Evolutionary conservation across 1,284 basidiomycete species (phyloP).

Genomic region (Pascua guehoae): DNA sequence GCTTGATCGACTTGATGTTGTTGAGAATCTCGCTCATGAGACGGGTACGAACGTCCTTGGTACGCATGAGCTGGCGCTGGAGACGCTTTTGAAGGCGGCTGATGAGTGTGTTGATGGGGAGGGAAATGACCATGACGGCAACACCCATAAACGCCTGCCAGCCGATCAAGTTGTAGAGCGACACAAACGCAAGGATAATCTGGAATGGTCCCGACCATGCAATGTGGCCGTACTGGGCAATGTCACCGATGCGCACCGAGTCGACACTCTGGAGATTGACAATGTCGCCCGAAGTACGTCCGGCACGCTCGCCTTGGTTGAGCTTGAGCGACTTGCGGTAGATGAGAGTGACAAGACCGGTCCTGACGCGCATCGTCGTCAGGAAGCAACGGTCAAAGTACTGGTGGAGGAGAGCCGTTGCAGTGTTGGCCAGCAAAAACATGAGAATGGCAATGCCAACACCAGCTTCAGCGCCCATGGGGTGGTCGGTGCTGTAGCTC

Average conservation of each 20-base stretch:
- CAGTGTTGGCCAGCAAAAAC: conserved; percentile 71
- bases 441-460: conserved; percentile 72
- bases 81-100: conserved; percentile 72
- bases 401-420: conserved; percentile 83
- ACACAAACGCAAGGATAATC: conserved; percentile 84
- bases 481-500: conserved; percentile 54
- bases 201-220: conserved; percentile 54
- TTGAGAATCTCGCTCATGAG: conserved; percentile 63
- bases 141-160: conserved; percentile 92
- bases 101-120: conserved; percentile 73
- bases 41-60: conserved; percentile 58
- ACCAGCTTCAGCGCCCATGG: conserved; percentile 55
- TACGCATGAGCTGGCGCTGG: conserved; percentile 88
- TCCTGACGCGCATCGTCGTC: conserved; percentile 78
- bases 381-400: conserved; percentile 57
- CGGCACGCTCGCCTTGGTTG: conserved; percentile 72
- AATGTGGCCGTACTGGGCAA: conserved; percentile 68
- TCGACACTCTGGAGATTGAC: conserved; percentile 87
- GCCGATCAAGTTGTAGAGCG: conserved; percentile 80
- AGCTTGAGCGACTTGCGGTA: conserved; percentile 83
- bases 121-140: conserved; percentile 76
- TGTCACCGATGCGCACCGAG: conserved; percentile 77
- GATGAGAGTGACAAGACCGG: conserved; percentile 77
- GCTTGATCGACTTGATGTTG: conserved; percentile 75
- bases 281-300: conserved; percentile 79